Evolutionary conservation across 495 filamentous ascomycete species (phyloP).

Genomic region (Xanthoparmelia taractica): DNA sequence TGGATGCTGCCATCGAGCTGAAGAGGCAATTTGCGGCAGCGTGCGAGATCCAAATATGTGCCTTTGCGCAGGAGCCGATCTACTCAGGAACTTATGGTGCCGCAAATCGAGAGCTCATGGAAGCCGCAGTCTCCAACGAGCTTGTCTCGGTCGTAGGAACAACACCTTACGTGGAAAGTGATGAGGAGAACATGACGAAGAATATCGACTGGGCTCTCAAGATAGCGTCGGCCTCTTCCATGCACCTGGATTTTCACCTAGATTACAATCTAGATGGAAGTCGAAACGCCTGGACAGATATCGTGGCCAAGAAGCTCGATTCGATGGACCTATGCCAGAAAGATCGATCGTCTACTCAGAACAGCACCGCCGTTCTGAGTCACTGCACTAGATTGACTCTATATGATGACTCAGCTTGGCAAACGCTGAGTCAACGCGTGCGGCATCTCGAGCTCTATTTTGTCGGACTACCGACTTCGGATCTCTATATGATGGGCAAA

Average conservation of each 20-base stretch:
- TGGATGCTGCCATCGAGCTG: constrained; percentile 50
- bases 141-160: constrained; percentile 57
- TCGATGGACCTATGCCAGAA: not conserved
- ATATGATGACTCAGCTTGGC: constrained; percentile 45
- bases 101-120: constrained; percentile 40
- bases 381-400: constrained; percentile 65
- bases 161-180: constrained; percentile 63
- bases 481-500: constrained; percentile 63
- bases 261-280: constrained; percentile 57
- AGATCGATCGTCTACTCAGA: not conserved
- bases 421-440: constrained; percentile 39
- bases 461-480: constrained; percentile 65
- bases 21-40: constrained; percentile 47
- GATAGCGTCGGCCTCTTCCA: constrained; percentile 37
- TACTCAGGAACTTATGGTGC: constrained; percentile 49
- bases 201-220: constrained; percentile 60
- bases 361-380: constrained; percentile 53
- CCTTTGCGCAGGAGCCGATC: constrained; percentile 65
- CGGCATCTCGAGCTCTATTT: constrained; percentile 55
- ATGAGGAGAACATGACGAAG: constrained; percentile 37
- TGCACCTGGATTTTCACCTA: constrained; percentile 66
- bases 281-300: constrained; percentile 43
- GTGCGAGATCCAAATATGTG: constrained; percentile 61
- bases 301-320: constrained; percentile 38
- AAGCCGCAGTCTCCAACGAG: constrained; percentile 36